These are phyloP conservation scores for Kazachstania africana DNA, from an alignment of 805 yeast genomes.

Conservation along the genomic window DNA sequence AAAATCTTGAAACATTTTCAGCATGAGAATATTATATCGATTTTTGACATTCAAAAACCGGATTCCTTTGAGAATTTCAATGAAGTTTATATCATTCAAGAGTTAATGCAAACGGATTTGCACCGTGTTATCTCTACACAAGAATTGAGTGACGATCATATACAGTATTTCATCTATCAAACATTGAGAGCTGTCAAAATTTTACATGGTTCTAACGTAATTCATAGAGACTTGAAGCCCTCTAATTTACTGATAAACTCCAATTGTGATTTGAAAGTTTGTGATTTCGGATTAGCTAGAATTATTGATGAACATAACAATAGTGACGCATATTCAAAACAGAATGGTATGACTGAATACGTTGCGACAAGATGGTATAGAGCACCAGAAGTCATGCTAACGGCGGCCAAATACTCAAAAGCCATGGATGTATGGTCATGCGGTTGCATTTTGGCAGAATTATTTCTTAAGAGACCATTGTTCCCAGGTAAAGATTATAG, in stretches of 20 bases:
- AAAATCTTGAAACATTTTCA: slow-evolving; percentile 81
- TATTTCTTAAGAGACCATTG: slow-evolving; percentile 73
- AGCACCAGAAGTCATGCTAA: slow-evolving; percentile 95
- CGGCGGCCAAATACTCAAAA: slow-evolving; percentile 84
- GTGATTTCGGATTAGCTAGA: slow-evolving; percentile 87
- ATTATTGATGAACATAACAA: slow-evolving; percentile 20
- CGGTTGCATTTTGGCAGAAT: slow-evolving; percentile 89
- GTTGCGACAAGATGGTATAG: slow-evolving; percentile 97
- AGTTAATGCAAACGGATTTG: slow-evolving; percentile 78
- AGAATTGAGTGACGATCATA: slow-evolving; percentile 78
- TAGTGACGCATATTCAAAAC: slow-evolving; percentile 9
- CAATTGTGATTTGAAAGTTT: slow-evolving; percentile 85
- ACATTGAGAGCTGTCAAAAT: slow-evolving; percentile 83
- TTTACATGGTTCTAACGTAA: slow-evolving; percentile 84
- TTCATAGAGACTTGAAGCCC: slow-evolving; percentile 90
- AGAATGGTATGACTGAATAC: slow-evolving; percentile 70
- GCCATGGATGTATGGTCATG: slow-evolving; percentile 97
- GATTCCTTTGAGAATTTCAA: slow-evolving; percentile 59
- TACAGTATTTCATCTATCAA: slow-evolving; percentile 88
- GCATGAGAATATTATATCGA: slow-evolving; percentile 86
- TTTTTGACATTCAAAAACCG: slow-evolving; percentile 84
- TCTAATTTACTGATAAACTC: slow-evolving; percentile 76
- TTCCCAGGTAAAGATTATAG: slow-evolving; percentile 94
- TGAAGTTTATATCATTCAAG: slow-evolving; percentile 83
- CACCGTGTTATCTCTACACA: slow-evolving; percentile 77